Evolutionary conservation across 2,329 filamentous ascomycete genomes (phyloP).

Genomic region (Colletotrichum sp.): DNA sequence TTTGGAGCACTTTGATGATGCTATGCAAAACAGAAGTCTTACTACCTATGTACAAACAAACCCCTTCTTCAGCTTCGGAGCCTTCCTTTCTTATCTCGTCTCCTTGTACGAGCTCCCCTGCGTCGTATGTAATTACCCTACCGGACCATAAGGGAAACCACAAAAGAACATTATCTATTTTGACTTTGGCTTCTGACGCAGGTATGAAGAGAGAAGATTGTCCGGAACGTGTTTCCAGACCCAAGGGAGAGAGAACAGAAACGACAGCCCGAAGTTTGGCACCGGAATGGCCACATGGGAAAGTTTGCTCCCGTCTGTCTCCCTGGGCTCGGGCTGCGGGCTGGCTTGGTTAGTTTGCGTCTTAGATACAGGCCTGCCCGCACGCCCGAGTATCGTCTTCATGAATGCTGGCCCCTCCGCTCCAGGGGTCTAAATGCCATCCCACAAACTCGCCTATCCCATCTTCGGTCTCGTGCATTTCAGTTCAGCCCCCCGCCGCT

Average conservation of each 20-base stretch:
- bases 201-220: neutral
- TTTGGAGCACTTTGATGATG: neutral
- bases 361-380: neutral
- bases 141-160: neutral
- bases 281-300: conserved; percentile 1
- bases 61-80: neutral
- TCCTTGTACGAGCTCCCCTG: neutral
- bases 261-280: conserved; percentile 1
- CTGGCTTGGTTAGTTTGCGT: neutral
- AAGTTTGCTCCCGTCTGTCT: neutral
- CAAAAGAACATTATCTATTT: neutral
- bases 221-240: neutral
- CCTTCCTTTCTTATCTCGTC: neutral
- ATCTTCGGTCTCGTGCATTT: neutral
- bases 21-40: neutral
- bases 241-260: conserved; percentile 9
- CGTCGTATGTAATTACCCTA: neutral
- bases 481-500: neutral
- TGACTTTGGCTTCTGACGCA: neutral
- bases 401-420: neutral
- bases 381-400: neutral
- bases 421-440: conserved; percentile 14
- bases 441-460: conserved; percentile 4
- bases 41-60: neutral
- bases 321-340: neutral